Base-by-base conservation (phyloP, 495 filamentous ascomycete genomes). In the Letharia columbiana region DNA sequence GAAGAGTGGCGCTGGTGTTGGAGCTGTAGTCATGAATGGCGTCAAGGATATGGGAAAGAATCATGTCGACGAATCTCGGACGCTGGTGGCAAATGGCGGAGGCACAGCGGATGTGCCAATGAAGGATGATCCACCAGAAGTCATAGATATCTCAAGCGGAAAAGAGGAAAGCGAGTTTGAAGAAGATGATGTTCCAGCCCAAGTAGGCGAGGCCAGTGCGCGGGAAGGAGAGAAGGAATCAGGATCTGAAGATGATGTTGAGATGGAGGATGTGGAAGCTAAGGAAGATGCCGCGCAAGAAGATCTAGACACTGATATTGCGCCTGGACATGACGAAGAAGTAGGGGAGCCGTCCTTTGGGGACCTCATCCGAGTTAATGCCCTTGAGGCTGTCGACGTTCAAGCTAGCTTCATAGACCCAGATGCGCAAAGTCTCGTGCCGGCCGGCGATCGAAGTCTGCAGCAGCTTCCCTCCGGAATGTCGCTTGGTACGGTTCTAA, bases 401-500 rank as follows among this genome's bases (percentile, higher is more conserved):
- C 81, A 88, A 65, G 84, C 84, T 28, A 74, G 82, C 15, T 82
- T 85, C 23, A 74, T 82, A 49, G 77, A 80, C 66, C 71, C 77
- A 45, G 71, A 81, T 69, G 75, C 78, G 64, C 74, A 81, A 54
- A 70, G 79, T 42, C 35, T 71, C 15, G 68, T 63, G n/a, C 64
- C 67, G 5, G 44, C 54, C 28, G 62, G 52, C 31, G 65, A 71
- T 40, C 60, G 42, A 72, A 70, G 68, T 72, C 31, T 69, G 57
- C 77, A 80, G 67, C 81, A 82, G 68, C 81, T 88, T 37, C 87
- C 91, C 15, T 86, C 83, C n/a, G 86, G 87, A 61, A 84, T 89
- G 54, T 96, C 94, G 3, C 82, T 98, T 35, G 87, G 88, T 13
- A 96, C 91, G 7, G 91, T 96, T 12, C 86, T 98, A 68, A 87